Evolutionary conservation across 2,329 filamentous ascomycete genomes (phyloP).

Genomic region (Penicillium italicum): DNA sequence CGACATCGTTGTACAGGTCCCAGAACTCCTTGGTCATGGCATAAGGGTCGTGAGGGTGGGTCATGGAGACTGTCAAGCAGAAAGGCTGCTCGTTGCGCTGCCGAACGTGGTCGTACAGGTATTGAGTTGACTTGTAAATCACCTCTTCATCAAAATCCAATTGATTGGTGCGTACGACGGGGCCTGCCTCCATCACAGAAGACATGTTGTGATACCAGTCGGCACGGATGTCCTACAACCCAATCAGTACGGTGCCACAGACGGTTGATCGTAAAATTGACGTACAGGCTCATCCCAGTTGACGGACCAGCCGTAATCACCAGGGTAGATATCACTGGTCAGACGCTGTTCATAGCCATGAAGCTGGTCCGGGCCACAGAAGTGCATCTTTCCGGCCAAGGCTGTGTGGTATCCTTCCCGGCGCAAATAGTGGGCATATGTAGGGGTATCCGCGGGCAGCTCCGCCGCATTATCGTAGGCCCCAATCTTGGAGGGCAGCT

Average conservation of each 20-base stretch:
- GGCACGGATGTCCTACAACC: conserved; percentile 53
- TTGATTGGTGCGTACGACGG: conserved; percentile 88
- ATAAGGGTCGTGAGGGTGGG: conserved; percentile 92
- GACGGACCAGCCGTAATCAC: conserved; percentile 89
- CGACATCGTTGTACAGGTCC: conserved; percentile 84
- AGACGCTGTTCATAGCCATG: conserved; percentile 90
- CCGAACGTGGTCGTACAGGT: conserved; percentile 86
- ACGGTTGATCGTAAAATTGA: background rate
- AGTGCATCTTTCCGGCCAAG: conserved; percentile 95
- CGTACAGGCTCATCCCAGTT: conserved; percentile 84
- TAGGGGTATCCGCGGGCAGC: conserved; percentile 78
- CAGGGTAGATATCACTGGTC: conserved; percentile 94
- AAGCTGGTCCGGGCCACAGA: conserved; percentile 82
- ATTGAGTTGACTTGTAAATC: conserved; percentile 86
- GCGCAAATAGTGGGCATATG: conserved; percentile 88
- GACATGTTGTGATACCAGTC: conserved; percentile 98
- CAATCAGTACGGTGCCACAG: background rate
- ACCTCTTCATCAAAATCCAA: conserved; percentile 95
- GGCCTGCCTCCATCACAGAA: conserved; percentile 84
- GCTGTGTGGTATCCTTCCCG: conserved; percentile 83
- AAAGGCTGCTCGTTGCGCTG: conserved; percentile 75
- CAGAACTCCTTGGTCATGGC: conserved; percentile 92
- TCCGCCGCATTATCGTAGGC: conserved; percentile 89
- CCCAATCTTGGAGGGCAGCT: conserved; percentile 85
- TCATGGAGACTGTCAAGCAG: conserved; percentile 85